Conservation (phyloP, 2,329 filamentous ascomycete genomes). For the Boeremia lycopersici region DNA sequence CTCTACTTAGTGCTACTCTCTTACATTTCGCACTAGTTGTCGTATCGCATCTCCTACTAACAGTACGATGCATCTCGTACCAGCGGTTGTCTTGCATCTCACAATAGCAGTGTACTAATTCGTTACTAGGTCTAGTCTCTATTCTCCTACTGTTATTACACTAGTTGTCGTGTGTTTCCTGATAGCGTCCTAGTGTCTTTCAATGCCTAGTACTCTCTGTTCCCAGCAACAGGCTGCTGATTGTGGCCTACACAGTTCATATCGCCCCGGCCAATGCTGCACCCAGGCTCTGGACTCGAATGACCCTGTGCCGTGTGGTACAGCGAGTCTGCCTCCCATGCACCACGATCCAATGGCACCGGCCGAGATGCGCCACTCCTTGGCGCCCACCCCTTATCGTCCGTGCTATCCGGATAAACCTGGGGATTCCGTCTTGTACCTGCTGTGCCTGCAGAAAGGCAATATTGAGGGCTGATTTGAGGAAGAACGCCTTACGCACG, state of each 20-base stretch:
- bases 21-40: no score
- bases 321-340: not conserved
- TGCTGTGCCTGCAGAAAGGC: not conserved
- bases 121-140: no score
- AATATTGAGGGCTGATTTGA: slow-evolving; percentile 1
- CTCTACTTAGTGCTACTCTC: no score
- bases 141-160: no score
- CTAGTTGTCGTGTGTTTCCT: no score
- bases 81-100: not conserved
- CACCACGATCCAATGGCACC: not conserved
- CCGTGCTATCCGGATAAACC: slow-evolving; percentile 4
- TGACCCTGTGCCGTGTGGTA: not conserved
- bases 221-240: no score
- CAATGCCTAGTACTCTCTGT: no score
- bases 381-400: not conserved
- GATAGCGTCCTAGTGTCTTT: no score
- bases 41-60: slow-evolving; percentile 1
- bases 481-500: slow-evolving; percentile 8
- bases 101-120: not conserved
- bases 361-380: slow-evolving; percentile 9
- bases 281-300: not conserved
- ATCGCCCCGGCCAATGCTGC: not conserved
- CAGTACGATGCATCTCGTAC: not conserved
- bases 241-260: not conserved
- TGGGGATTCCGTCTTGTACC: not conserved